A percentile compares a stretch with the other conserved stretches of the same genome.
Conservation (phyloP, 2,329 filamentous ascomycete species). For the Scolecobasidium constrictum region DNA sequence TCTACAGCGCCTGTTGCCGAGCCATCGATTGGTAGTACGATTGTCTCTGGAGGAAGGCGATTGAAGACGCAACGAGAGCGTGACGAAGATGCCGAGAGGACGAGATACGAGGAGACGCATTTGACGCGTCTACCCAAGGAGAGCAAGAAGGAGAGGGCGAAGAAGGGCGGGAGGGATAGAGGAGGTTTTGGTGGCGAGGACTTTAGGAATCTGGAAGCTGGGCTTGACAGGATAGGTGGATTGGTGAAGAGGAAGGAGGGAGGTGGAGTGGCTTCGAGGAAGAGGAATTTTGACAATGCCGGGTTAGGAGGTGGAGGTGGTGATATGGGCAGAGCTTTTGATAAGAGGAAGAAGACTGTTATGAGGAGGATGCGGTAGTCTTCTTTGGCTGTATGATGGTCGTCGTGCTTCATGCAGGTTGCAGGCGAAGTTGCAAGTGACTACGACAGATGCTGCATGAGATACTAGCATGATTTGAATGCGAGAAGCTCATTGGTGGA, state of each 20-base stretch:
- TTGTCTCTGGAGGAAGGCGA: constrained; percentile 65
- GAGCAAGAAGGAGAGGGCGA: constrained; percentile 74
- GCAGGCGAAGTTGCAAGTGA: too few species aligned
- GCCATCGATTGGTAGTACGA: constrained; percentile 86
- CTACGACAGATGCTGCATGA: too few species aligned
- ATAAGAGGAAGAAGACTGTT: constrained; percentile 51
- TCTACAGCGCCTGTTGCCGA: constrained; percentile 71
- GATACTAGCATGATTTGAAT: too few species aligned
- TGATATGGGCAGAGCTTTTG: constrained; percentile 64
- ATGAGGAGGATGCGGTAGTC: constrained; percentile 8
- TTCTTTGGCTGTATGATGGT: too few species aligned
- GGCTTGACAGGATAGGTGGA: constrained; percentile 74
- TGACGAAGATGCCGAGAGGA: constrained; percentile 65
- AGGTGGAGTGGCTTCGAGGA: constrained; percentile 58
- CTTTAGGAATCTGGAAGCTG: constrained; percentile 76
- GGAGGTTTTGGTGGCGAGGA: constrained; percentile 76
- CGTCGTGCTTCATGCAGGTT: too few species aligned
- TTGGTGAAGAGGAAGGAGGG: constrained; percentile 61
- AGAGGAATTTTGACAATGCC: constrained; percentile 52
- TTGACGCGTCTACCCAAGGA: constrained; percentile 77
- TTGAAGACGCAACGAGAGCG: constrained; percentile 69
- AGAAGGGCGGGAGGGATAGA: constrained; percentile 40
- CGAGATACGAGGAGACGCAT: constrained; percentile 85
- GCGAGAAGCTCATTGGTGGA: too few species aligned
- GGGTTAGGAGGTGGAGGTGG: constrained; percentile 56